These are phyloP conservation scores for Bipolaris oryzae DNA, from an alignment of 2,329 filamentous ascomycete genomes.

Conservation along the genomic window DNA sequence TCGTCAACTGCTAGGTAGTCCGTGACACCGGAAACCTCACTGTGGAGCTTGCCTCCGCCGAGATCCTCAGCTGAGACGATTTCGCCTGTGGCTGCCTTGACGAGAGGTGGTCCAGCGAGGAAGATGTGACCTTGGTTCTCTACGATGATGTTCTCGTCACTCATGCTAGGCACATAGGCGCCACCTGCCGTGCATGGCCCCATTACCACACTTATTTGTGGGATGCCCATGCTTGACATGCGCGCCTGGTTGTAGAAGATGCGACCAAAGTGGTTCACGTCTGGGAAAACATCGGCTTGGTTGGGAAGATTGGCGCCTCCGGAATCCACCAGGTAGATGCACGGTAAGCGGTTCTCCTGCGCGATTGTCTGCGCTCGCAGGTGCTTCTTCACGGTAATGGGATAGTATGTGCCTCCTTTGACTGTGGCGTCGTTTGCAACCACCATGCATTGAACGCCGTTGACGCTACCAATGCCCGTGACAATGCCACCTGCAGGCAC, in stretches of 20 bases:
- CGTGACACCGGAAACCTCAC: constrained; percentile 87
- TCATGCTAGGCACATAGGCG: constrained; percentile 96
- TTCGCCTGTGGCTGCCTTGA: constrained; percentile 95
- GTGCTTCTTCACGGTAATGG: constrained; percentile 97
- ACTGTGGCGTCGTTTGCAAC: constrained; percentile 97
- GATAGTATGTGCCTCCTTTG: constrained; percentile 96
- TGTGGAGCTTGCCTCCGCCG: constrained; percentile 88
- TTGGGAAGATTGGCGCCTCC: constrained; percentile 94
- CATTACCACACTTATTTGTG: constrained; percentile 95
- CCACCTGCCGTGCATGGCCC: constrained; percentile 95
- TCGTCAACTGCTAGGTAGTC: constrained; percentile 96
- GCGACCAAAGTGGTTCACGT: constrained; percentile 91
- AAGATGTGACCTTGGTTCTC: constrained; percentile 97
- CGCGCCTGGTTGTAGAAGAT: constrained; percentile 98
- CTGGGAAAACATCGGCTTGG: constrained; percentile 94
- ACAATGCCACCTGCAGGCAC: constrained; percentile 91
- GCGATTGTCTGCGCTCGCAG: constrained; percentile 89
- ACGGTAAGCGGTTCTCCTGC: constrained; percentile 79
- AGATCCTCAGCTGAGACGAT: constrained; percentile 89
- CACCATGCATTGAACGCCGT: constrained; percentile 90
- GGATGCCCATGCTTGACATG: constrained; percentile 88
- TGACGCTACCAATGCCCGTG: constrained; percentile 86
- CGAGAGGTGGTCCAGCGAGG: constrained; percentile 88
- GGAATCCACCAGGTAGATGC: constrained; percentile 95
- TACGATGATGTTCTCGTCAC: constrained; percentile 96